phyloP scores from a whole-genome alignment of 164 flowering plant genomes.

The Houttuynia cordata region DNA sequence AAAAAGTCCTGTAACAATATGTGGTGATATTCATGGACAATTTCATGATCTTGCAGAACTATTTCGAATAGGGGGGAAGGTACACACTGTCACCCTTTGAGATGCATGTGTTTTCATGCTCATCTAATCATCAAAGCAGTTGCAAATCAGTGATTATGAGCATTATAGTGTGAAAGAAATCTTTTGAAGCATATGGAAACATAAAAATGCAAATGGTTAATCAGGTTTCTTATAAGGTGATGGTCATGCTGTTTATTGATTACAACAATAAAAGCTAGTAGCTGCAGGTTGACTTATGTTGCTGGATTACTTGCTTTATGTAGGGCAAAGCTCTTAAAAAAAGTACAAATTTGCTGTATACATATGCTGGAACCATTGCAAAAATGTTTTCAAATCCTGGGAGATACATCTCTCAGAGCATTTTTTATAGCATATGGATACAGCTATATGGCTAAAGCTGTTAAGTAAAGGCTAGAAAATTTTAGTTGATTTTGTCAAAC shows the following conservation, averaged over 20 bases:
- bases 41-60: constrained; percentile 97
- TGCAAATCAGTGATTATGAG: too few species aligned
- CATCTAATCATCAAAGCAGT: too few species aligned
- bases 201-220: too few species aligned
- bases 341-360: background rate
- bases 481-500: background rate
- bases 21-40: constrained; percentile 96
- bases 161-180: too few species aligned
- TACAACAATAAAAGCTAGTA: background rate
- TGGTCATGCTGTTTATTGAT: background rate
- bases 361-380: background rate
- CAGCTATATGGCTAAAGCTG: background rate
- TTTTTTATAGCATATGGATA: background rate
- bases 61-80: constrained; percentile 94
- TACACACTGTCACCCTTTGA: constrained; percentile 10
- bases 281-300: background rate
- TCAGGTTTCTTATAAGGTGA: too few species aligned
- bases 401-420: background rate
- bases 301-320: background rate
- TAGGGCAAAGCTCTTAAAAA: background rate
- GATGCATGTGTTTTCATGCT: background rate
- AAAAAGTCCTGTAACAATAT: constrained; percentile 89
- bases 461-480: too few species aligned
- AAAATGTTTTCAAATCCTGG: background rate
- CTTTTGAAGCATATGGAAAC: too few species aligned